Base-by-base conservation (phyloP, 768 basidiomycete genomes). In the Pulveroboletus ravenelii region DNA sequence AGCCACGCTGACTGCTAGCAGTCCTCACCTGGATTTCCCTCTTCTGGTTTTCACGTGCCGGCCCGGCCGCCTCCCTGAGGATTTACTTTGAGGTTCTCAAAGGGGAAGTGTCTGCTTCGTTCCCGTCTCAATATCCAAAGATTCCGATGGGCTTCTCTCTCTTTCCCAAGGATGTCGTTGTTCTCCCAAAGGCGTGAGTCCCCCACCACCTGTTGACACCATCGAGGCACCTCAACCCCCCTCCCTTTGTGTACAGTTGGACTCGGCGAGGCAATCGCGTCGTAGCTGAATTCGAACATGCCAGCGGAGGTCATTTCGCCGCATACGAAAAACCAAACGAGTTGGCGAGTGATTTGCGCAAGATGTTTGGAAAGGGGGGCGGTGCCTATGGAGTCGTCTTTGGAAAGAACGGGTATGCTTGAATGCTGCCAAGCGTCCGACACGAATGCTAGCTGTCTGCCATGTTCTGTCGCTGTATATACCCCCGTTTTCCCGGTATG, bases 1-100 rank as follows among this genome's bases (percentile, higher is more conserved):
- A 2, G 0, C n/a, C 13, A 15, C 25, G 17, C 20, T 58, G 8
- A 58, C 23, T 1, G 7, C 0, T 12, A 61, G 13, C 48, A 82
- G 82, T 83, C 1, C 56, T 85, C 29, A 80, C 78, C 0, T 85
- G 82, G 81, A 61, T 81, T 18, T 81, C 79, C 3, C 69, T 81
- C 10, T 81, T 78, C 57, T 77, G 72, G 70, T 82, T 84, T 64
- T 82, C 81, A 7, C 74, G 76, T 10, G 71, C 76, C 0, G 81
- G 81, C 0, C 81, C 84, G 6, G 72, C 80, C 2, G 79, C 82
- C 0, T 77, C 82, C 0, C 18, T 77, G 8, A 70, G 81, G 12
- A 82, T 82, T 17, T 85, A 84, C 62, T 83, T 77, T 57, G 84
- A 85, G 57, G 54, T 31, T 12, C 36, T 55, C 14, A 10, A 36